Percentiles rank a stretch among this genome's conserved stretches.
Conservation (phyloP, 345 rosid species). For the Melaleuca quinquenervia region DNA sequence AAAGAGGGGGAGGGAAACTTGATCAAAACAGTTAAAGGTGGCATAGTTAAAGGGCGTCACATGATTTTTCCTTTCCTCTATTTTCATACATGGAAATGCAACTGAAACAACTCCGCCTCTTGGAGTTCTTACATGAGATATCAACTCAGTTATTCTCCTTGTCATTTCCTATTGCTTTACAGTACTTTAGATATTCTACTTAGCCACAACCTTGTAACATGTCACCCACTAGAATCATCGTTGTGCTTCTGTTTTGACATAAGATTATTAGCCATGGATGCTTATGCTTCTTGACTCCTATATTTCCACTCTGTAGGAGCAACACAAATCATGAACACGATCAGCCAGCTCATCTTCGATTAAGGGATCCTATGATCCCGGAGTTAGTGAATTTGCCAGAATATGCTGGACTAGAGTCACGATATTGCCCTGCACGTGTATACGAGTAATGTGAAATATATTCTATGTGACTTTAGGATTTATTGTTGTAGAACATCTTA, state of each 20-base stretch:
- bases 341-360: constrained; percentile 80
- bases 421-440: constrained; percentile 94
- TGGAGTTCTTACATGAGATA: not conserved
- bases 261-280: not conserved
- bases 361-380: constrained; percentile 62
- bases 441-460: constrained; percentile 50
- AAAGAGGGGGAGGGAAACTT: not conserved
- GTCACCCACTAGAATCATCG: not conserved
- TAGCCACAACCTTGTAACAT: not conserved
- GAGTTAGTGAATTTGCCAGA: constrained; percentile 68
- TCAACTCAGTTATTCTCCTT: not conserved
- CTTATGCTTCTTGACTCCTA: not conserved
- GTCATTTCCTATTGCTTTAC: not conserved
- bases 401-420: constrained; percentile 79
- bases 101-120: not conserved
- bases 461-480: not conserved
- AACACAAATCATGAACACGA: constrained; percentile 94
- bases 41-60: not conserved
- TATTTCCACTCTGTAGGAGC: constrained; percentile 45
- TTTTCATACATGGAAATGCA: not conserved
- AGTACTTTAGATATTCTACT: not conserved
- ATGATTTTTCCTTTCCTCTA: not conserved
- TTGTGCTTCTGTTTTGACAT: not conserved
- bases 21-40: not conserved
- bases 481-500: not conserved